These are phyloP conservation scores for Penicillium glabrum DNA, from an alignment of 2,329 filamentous ascomycete species.

Conservation along the genomic window DNA sequence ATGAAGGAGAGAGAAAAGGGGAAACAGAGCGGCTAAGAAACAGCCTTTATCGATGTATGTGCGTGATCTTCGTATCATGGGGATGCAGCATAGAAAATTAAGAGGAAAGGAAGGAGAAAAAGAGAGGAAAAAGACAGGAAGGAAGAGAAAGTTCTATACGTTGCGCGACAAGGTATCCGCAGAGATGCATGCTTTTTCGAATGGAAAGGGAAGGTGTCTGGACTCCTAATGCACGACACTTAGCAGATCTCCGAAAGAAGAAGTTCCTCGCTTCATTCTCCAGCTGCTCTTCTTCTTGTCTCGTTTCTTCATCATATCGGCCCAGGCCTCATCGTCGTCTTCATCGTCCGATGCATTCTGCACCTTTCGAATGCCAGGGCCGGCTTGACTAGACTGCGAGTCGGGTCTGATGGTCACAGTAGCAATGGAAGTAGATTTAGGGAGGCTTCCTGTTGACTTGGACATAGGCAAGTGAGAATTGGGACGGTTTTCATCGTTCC, in stretches of 20 bases:
- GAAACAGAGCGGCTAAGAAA: background rate
- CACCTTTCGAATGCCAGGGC: constrained; percentile 12
- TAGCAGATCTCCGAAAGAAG: constrained; percentile 37
- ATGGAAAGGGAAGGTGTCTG: background rate
- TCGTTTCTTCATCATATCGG: constrained; percentile 51
- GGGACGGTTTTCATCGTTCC: constrained; percentile 35
- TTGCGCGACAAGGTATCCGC: background rate
- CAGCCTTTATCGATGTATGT: constrained; percentile 15
- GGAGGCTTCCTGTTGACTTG: constrained; percentile 23
- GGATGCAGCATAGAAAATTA: background rate
- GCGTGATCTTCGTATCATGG: constrained; percentile 17
- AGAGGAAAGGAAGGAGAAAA: background rate
- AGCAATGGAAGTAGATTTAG: constrained; percentile 28
- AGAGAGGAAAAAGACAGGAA: background rate
- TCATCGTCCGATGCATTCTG: constrained; percentile 41
- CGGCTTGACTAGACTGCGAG: constrained; percentile 22
- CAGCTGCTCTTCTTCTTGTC: constrained; percentile 51
- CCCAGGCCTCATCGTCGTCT: constrained; percentile 51
- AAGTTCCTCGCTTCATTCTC: constrained; percentile 44
- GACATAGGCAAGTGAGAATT: constrained; percentile 22
- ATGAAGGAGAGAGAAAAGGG: background rate
- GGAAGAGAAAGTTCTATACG: constrained; percentile 17
- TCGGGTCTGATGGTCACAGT: constrained; percentile 32
- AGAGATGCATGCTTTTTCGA: background rate
- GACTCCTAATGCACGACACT: constrained; percentile 34